phyloP scores from a whole-genome alignment of 2,329 filamentous ascomycete species.

The Hypoxylon sp. region DNA sequence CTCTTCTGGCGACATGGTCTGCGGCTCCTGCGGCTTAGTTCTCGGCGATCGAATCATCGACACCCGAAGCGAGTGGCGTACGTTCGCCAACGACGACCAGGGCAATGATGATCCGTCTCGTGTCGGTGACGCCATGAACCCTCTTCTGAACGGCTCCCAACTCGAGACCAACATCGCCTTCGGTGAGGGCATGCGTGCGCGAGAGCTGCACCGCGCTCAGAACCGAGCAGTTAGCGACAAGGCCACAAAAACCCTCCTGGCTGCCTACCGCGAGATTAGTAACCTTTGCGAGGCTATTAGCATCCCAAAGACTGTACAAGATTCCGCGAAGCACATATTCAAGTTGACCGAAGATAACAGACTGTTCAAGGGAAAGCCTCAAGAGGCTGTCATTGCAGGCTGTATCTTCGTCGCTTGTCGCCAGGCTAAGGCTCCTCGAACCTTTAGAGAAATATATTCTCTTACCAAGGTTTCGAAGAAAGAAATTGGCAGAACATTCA shows the following conservation, averaged over 20 bases:
- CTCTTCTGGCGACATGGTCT: slow-evolving; percentile 92
- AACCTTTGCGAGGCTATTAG: slow-evolving; percentile 88
- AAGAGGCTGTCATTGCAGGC: slow-evolving; percentile 93
- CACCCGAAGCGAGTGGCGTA: slow-evolving; percentile 97
- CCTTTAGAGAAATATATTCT: slow-evolving; percentile 94
- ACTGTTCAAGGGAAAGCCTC: slow-evolving; percentile 94
- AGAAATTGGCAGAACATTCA: slow-evolving; percentile 97
- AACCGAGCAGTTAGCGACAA: slow-evolving; percentile 87
- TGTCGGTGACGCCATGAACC: slow-evolving; percentile 95
- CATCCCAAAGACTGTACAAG: slow-evolving; percentile 84
- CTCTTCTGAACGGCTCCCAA: slow-evolving; percentile 90
- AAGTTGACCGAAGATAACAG: slow-evolving; percentile 95
- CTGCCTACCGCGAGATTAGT: slow-evolving; percentile 91
- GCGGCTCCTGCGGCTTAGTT: slow-evolving; percentile 90
- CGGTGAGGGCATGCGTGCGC: slow-evolving; percentile 75
- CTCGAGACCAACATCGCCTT: slow-evolving; percentile 90
- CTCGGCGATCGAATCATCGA: slow-evolving; percentile 93
- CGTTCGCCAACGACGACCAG: slow-evolving; percentile 98
- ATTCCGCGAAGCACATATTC: slow-evolving; percentile 94
- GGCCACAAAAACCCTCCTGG: slow-evolving; percentile 82
- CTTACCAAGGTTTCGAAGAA: slow-evolving; percentile 96
- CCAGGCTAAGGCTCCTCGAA: slow-evolving; percentile 86
- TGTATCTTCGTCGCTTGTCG: slow-evolving; percentile 99
- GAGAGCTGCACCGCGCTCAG: slow-evolving; percentile 78
- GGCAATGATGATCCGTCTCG: slow-evolving; percentile 96